Base-by-base conservation (phyloP, 257 asterid species). In the Gentiana dahurica region DNA sequence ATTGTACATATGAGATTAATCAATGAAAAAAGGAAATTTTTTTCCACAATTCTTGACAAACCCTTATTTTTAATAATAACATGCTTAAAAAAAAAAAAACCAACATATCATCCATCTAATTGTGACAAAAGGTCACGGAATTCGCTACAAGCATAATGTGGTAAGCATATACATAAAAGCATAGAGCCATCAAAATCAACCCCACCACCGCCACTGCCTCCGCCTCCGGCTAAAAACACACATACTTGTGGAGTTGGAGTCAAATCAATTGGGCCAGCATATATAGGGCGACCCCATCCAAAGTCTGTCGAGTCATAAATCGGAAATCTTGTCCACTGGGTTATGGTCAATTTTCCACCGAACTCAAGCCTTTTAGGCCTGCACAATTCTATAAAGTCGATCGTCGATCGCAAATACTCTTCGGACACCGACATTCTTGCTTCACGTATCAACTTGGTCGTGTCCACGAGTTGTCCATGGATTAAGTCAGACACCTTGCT, bases 241-340 rank as follows among this genome's bases (percentile, higher is more conserved):
- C 98, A 84, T 43, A 90, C 85, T 55, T 87, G 94, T 8, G 95
- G 96, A 6, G 98, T 90, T 15, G 95, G 96, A 12, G 94, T 82
- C 12, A 87, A 70, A 72, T 87, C 98, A 5, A 82, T 87, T 6
- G 98, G 95, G 8, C 96, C 98, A 0, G 94, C 96, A 13, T 90
- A 90, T 1, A 71, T 38, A 10, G 94, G 95, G 61, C 74, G 74
- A 24, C 98, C 98, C 96, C 96, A 90, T 2, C 98, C 96, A 34
- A 87, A 90, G 68, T 90, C 94, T 6, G 91, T 83, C 1, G 81
- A 66, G 43, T 87, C 95, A 11, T 87, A 84, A 2, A 87, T 82
- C 0, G 81, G 78, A 66, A 90, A 82, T 62, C 94, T 79, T 3
- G 98, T 90, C 96, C 98, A 90, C 45, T 90, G 98, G n/a, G 94